Percentiles rank a stretch among this genome's conserved stretches.
These are phyloP conservation scores for Colletotrichum coccodes DNA, from an alignment of 2,329 filamentous ascomycete genomes.

Conservation along the genomic window DNA sequence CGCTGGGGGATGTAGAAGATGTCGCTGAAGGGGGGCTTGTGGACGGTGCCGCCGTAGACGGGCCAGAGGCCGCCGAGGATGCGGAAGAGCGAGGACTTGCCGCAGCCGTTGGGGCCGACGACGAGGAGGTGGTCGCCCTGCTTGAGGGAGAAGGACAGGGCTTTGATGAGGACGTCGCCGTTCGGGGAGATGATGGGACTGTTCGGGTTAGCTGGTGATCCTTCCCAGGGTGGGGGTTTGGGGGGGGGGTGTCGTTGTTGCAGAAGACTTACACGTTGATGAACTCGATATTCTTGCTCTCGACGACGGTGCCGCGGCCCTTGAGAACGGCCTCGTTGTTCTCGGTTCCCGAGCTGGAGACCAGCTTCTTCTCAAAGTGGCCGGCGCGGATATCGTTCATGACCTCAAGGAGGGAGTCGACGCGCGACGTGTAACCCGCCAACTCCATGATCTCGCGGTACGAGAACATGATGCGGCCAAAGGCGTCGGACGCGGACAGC, in stretches of 20 bases:
- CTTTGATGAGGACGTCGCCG: slow-evolving; percentile 88
- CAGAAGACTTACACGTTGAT: slow-evolving; percentile 75
- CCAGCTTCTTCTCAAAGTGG: slow-evolving; percentile 95
- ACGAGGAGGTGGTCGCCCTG: slow-evolving; percentile 93
- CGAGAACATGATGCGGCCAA: slow-evolving; percentile 95
- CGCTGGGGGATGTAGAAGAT: slow-evolving; percentile 99
- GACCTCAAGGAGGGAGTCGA: slow-evolving; percentile 88
- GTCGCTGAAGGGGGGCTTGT: slow-evolving; percentile 89
- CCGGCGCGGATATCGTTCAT: slow-evolving; percentile 94
- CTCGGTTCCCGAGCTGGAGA: slow-evolving; percentile 85
- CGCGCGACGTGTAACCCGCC: slow-evolving; percentile 93
- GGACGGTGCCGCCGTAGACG: slow-evolving; percentile 92
- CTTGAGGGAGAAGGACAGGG: slow-evolving; percentile 86
- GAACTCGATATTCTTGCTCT: slow-evolving; percentile 87
- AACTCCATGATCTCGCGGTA: slow-evolving; percentile 98
- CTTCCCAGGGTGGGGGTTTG: no score
- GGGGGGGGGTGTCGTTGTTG: background rate
- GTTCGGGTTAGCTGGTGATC: background rate
- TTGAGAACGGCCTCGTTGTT: slow-evolving; percentile 85
- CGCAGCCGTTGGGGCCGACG: slow-evolving; percentile 95
- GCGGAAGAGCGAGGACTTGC: slow-evolving; percentile 94
- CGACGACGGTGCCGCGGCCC: slow-evolving; percentile 82
- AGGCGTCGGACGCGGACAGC: slow-evolving; percentile 92
- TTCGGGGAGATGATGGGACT: slow-evolving; percentile 95
- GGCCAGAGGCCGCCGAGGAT: slow-evolving; percentile 98